phyloP scores from a whole-genome alignment of 208 protist genomes.

The Leishmania turanica region DNA sequence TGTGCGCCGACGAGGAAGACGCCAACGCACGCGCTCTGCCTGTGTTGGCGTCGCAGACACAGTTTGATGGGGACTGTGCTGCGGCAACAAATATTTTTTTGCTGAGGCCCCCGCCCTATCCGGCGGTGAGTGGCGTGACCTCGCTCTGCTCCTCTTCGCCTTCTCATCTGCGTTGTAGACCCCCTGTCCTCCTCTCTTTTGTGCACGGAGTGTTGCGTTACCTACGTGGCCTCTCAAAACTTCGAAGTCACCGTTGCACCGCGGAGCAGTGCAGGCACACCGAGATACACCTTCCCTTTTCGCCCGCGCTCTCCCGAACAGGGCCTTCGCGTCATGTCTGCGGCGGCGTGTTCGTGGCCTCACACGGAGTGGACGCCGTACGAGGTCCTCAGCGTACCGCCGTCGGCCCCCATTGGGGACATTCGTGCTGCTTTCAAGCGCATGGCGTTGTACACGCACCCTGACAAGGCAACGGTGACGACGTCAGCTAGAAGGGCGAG shows the following conservation, averaged over 20 bases:
- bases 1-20: not conserved
- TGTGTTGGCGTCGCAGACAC: not conserved
- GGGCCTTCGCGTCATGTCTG: not conserved
- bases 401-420: conserved; percentile 41
- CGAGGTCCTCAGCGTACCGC: conserved; percentile 51
- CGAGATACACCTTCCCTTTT: not conserved
- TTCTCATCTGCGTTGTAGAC: too few species aligned
- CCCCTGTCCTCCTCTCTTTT: not conserved
- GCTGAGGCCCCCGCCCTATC: not conserved
- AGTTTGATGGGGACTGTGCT: not conserved
- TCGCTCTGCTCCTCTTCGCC: not conserved
- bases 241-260: not conserved
- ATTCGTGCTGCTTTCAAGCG: conserved; percentile 70
- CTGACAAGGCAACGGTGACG: conserved; percentile 48
- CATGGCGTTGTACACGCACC: conserved; percentile 71
- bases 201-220: not conserved
- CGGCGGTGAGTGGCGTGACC: not conserved
- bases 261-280: not conserved
- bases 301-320: not conserved
- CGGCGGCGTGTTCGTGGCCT: conserved; percentile 17
- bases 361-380: conserved; percentile 57
- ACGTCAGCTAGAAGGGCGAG: too few species aligned
- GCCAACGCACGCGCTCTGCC: not conserved
- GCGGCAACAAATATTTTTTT: not conserved
- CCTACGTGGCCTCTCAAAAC: not conserved